Evolutionary conservation across 1,284 basidiomycete genomes (phyloP), one percentile per base, ranked within the genome.

Genomic region (Sanguinoderma infundibulare): DNA sequence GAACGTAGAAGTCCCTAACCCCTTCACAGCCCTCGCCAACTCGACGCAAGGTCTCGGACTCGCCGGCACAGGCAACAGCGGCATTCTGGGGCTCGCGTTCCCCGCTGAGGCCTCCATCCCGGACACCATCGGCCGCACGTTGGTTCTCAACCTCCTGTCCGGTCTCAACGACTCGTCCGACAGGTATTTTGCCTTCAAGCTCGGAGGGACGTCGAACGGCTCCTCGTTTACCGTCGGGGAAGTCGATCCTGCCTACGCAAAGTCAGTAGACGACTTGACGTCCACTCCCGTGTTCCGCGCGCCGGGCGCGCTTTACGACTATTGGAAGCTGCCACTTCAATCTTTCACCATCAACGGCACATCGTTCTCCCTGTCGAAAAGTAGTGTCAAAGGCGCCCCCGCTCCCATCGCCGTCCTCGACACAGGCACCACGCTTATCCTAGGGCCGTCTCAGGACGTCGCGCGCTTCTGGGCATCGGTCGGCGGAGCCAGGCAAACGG

Each of bases 21-120:
- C 28, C 24, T 24, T 22, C 59, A 34, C 62, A 87, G 85, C 82
- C 28, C 67, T 84, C 10, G 85, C 79, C 36, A 79, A 82, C 60
- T 61, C 72, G 52, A 84, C 82, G 2, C 65, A 70, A 20, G 78
- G 77, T 17, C 78, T 87, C 38, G 78, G 77, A 14, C 77, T 87
- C 26, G 71, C 77, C 17, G 72, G 71, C 17, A 81, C 79, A 1
- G 81, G 79, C n/a, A 81, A 83, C 64, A 86, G 85, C 52, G 86
- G 86, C 4, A 83, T 87, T 36, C 71, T 86, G 30, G 86, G 86
- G 6, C 78, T 87, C 35, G 76, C 81, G 2, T 86, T 87, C 67
- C 73, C 83, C 5, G 72, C 76, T 17, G 75, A 78, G 51, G 82
- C 84, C 3, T 74, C 82, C n/a, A 85, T 87, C 30, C 68, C 76